Base-by-base conservation (phyloP, 495 filamentous ascomycete species). In the Annulohypoxylon stygium region DNA sequence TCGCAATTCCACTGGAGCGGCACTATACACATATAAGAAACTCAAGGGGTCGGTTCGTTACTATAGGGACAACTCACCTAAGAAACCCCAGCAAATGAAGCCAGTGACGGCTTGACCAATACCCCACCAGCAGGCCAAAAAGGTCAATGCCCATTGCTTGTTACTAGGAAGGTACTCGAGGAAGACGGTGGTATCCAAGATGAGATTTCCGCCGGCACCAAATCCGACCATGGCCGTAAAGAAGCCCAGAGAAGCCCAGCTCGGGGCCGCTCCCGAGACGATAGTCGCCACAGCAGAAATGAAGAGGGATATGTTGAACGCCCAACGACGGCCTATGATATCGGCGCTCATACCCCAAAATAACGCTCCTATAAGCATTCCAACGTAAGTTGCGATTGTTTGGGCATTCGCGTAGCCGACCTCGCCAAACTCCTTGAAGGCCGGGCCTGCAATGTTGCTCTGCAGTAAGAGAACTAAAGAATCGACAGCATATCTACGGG, bases 271-370 rank as follows among this genome's bases (percentile, higher is more conserved):
- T 0, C 91, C 92, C 7, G 91, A 91, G 20, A 91, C 78, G 33
- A 92, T 82, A 4, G 90, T 88, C 57, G 92, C 91, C 1, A 90
- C 78, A 0, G 87, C 88, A 39, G 91, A 92, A 45, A 95, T 87
- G 26, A 91, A 86, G 41, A 92, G 66, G 67, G 86, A 78, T 41
- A 92, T 71, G 75, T 97, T 95, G 82, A 95, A 97, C 3, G 93
- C 93, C 82, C 87, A 90, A 48, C 87, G 83, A 23, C 93, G 87
- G 20, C 93, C 93, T 74, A 88, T 81, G 82, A 92, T 81, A 74
- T 92, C 92, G 45, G 90, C 93, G 45, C 90, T 88, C 51, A 95
- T 86, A 0, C 93, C 93, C 93, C 93, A 95, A 76, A 94, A 93
- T 2, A 93, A 78, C 0, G 93, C 92, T 0, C 92, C 93, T 2